Evolutionary conservation across 176 grass and related monocot genomes (phyloP).

Genomic region (Elaeis guineensis): DNA sequence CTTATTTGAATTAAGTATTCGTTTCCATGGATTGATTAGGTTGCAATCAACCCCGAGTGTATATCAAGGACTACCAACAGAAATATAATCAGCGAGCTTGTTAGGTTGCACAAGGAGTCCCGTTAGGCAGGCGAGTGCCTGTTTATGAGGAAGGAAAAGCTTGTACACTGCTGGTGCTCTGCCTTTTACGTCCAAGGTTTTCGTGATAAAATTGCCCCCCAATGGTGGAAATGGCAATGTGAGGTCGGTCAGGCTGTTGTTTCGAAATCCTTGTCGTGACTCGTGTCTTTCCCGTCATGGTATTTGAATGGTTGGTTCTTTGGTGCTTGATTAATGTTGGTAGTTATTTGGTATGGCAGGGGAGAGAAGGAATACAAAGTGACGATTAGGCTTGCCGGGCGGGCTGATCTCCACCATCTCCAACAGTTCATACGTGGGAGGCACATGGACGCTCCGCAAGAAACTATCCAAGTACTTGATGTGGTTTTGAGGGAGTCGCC

Average conservation of each 20-base stretch:
- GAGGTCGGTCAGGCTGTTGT: too few relatives aligned
- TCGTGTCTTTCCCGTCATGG: too few relatives aligned
- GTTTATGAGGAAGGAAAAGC: constrained; percentile 82
- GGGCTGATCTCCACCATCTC: constrained; percentile 53
- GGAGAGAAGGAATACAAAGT: constrained; percentile 64
- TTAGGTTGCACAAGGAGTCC: constrained; percentile 41
- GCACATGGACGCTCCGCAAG: constrained; percentile 64
- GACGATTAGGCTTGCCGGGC: constrained; percentile 47
- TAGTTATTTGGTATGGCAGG: neutral
- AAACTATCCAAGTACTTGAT: constrained; percentile 74
- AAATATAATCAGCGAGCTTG: constrained; percentile 51
- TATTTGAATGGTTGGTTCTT: too few relatives aligned
- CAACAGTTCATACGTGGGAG: constrained; percentile 44
- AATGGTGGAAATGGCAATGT: neutral
- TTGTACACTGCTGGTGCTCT: constrained; percentile 82
- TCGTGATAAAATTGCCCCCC: constrained; percentile 41
- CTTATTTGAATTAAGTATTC: neutral
- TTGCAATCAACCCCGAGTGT: constrained; percentile 55
- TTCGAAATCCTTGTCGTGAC: too few relatives aligned
- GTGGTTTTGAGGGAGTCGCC: constrained; percentile 80
- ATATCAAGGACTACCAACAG: constrained; percentile 60
- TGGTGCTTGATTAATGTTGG: too few relatives aligned
- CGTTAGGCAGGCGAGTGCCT: constrained; percentile 47
- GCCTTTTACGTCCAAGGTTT: constrained; percentile 59
- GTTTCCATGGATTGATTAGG: constrained; percentile 22